Conservation (phyloP, 176 grass and related monocot genomes). For the Lolium rigidum region DNA sequence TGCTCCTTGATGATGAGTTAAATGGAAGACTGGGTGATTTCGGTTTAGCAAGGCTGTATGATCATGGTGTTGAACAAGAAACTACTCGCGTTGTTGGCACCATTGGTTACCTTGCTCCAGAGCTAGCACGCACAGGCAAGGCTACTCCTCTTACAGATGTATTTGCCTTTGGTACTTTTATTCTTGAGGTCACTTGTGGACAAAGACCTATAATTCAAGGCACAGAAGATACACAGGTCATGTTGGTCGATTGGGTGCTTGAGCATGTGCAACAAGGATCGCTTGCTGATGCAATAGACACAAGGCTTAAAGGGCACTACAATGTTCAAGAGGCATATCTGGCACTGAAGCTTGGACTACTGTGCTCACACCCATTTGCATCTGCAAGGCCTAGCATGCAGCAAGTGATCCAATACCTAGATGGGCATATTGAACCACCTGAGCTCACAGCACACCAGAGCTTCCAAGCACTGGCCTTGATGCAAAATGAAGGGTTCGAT, state of each 20-base stretch:
- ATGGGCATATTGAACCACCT: conserved; percentile 11
- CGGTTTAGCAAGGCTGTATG: conserved; percentile 4
- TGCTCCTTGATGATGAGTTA: not conserved
- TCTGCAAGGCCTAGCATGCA: conserved; percentile 32
- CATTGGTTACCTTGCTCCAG: conserved; percentile 37
- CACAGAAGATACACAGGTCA: not conserved
- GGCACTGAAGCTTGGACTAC: conserved; percentile 3
- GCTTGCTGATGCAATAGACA: not conserved
- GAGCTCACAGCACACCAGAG: not conserved
- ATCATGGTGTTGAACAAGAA: conserved; percentile 6
- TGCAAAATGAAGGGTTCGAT: conserved; percentile 38
- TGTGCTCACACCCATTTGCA: conserved; percentile 40
- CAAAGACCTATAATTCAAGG: conserved; percentile 25
- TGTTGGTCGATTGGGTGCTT: conserved; percentile 34
- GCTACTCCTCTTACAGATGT: not conserved
- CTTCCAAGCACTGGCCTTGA: conserved; percentile 12
- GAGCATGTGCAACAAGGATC: conserved; percentile 8
- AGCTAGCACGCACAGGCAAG: conserved; percentile 28
- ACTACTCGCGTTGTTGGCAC: conserved; percentile 35
- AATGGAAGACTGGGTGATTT: conserved; percentile 3
- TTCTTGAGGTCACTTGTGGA: conserved; percentile 31
- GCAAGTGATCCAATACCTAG: conserved; percentile 31
- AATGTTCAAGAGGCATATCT: conserved; percentile 21
- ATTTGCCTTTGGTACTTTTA: conserved; percentile 25
- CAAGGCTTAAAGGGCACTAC: conserved; percentile 14